A percentile compares a stretch with the other conserved stretches of the same genome.
phyloP scores from a whole-genome alignment of 2,329 filamentous ascomycete species.

The Pyricularia pennisetigena region DNA sequence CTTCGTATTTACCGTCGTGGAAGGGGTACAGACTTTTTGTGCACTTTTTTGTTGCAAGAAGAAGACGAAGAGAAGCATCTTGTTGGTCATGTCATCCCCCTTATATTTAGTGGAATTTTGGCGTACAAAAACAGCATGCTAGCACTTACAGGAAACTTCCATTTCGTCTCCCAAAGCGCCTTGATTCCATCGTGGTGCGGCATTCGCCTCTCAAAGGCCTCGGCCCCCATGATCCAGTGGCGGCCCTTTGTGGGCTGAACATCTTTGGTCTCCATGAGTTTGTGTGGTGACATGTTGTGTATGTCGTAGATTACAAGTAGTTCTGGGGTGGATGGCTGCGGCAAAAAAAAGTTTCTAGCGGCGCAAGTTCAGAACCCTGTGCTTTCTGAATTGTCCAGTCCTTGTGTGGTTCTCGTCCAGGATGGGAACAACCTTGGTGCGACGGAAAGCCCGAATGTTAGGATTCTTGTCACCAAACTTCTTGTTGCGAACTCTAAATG shows the following conservation, averaged over 20 bases:
- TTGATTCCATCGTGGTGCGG: slow-evolving; percentile 51
- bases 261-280: slow-evolving; percentile 1
- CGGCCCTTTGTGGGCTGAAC: slow-evolving; percentile 6
- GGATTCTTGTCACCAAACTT: slow-evolving; percentile 8
- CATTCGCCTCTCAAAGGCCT: slow-evolving; percentile 32
- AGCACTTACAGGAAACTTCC: slow-evolving; percentile 53
- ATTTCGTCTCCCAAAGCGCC: slow-evolving; percentile 66
- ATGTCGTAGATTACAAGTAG: background rate
- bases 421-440: slow-evolving; percentile 13
- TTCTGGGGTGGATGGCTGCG: background rate
- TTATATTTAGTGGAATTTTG: background rate
- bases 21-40: slow-evolving; percentile 60
- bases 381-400: slow-evolving; percentile 20
- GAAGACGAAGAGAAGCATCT: background rate
- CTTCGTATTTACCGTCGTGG: slow-evolving; percentile 58
- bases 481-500: slow-evolving; percentile 13
- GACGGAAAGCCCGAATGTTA: slow-evolving; percentile 7
- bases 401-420: slow-evolving; percentile 12
- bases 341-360: slow-evolving; percentile 6
- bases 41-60: slow-evolving; percentile 25
- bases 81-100: background rate
- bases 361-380: slow-evolving; percentile 19
- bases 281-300: slow-evolving; percentile 20
- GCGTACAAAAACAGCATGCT: background rate
- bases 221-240: slow-evolving; percentile 32